Evolutionary conservation across 192 early-diverging fungal genomes (phyloP).

Genomic region (Coemansia interrupta): DNA sequence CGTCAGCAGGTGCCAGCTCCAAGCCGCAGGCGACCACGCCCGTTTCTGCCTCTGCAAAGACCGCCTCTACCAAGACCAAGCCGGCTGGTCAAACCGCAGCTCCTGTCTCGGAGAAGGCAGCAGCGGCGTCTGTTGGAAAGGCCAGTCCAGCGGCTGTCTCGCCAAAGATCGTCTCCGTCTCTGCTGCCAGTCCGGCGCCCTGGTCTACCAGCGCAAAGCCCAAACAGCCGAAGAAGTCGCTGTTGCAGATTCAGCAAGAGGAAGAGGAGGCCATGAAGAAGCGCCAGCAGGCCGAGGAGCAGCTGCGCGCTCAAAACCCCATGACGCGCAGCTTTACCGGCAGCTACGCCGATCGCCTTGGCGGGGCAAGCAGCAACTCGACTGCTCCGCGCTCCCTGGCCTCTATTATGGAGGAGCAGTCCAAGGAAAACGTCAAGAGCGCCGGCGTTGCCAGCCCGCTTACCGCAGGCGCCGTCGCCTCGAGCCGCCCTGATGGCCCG

Average conservation of each 20-base stretch:
- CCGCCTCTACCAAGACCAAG: neutral
- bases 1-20: neutral
- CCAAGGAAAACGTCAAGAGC: conserved; percentile 14
- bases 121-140: neutral
- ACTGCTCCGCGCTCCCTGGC: conserved; percentile 29
- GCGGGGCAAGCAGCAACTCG: conserved; percentile 2
- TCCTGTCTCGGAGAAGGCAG: neutral
- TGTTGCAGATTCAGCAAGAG: conserved; percentile 53
- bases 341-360: conserved; percentile 45
- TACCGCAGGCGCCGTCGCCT: neutral
- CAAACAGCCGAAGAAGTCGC: conserved; percentile 47
- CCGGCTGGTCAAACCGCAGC: no score
- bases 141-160: neutral
- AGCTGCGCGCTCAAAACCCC: conserved; percentile 14
- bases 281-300: conserved; percentile 26
- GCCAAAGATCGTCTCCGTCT: neutral
- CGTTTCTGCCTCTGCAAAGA: neutral
- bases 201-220: conserved; percentile 30
- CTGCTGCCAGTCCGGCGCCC: conserved; percentile 24
- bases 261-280: conserved; percentile 37
- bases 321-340: conserved; percentile 11
- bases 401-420: conserved; percentile 49
- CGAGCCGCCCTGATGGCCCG: conserved; percentile 2
- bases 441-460: neutral
- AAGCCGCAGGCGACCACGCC: neutral